Evolutionary conservation across 2,329 filamentous ascomycete genomes (phyloP).

Genomic region (Amphichorda felina): DNA sequence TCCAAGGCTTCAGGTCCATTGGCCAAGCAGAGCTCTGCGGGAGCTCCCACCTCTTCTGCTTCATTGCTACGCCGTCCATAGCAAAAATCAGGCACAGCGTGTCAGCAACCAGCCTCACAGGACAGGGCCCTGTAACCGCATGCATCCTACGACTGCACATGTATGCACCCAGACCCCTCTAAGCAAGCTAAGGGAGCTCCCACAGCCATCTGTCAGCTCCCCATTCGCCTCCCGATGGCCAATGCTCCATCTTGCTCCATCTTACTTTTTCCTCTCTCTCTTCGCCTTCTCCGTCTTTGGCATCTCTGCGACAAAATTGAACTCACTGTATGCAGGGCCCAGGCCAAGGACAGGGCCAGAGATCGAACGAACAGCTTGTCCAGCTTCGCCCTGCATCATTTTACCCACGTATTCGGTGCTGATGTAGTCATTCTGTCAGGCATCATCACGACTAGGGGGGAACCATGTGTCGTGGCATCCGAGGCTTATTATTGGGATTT

Average conservation of each 20-base stretch:
- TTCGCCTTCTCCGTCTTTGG: background rate
- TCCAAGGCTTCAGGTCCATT: background rate
- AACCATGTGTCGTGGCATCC: too few species aligned
- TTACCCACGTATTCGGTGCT: too few species aligned
- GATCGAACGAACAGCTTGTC: background rate
- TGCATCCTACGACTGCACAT: background rate
- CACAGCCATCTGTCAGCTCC: slow-evolving; percentile 1
- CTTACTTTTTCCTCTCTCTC: background rate
- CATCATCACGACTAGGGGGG: too few species aligned
- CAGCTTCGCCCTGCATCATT: background rate
- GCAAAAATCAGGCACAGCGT: background rate
- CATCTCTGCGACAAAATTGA: background rate
- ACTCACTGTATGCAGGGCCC: background rate
- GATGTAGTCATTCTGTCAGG: too few species aligned
- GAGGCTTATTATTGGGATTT: too few species aligned
- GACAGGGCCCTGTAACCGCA: background rate
- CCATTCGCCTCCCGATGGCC: slow-evolving; percentile 1
- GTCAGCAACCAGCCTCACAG: background rate
- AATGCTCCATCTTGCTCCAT: background rate
- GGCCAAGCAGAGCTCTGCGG: background rate
- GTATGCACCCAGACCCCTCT: background rate
- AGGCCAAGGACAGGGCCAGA: background rate
- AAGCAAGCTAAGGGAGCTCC: too few species aligned
- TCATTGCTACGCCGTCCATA: background rate
- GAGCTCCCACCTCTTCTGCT: background rate